phyloP scores from a whole-genome alignment of 2,329 filamentous ascomycete genomes.

The Bisporella sp. region DNA sequence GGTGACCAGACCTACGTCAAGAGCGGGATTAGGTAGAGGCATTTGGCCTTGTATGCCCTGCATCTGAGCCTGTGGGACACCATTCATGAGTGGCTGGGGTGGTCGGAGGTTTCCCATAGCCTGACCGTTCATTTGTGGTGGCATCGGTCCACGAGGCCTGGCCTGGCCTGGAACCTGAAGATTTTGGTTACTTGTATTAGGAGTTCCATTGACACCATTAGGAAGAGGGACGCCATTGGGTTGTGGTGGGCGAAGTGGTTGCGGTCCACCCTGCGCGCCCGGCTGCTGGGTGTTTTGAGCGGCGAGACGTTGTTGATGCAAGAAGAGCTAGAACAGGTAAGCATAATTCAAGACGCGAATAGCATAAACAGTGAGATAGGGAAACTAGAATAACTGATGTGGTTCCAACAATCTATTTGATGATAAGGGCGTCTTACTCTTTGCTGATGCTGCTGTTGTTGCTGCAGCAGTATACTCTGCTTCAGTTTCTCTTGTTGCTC shows the following conservation, averaged over 20 bases:
- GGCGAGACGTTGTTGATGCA: background rate
- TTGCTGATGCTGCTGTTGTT: slow-evolving; percentile 37
- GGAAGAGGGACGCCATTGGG: slow-evolving; percentile 11
- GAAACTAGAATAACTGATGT: background rate
- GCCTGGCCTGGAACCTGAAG: slow-evolving; percentile 23
- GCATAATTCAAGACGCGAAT: background rate
- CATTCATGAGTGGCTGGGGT: slow-evolving; percentile 49
- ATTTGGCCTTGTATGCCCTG: slow-evolving; percentile 51
- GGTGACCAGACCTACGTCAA: slow-evolving; percentile 50
- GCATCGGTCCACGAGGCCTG: slow-evolving; percentile 18
- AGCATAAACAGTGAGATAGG: background rate
- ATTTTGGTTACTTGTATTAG: slow-evolving; percentile 15
- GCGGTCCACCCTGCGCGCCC: slow-evolving; percentile 2
- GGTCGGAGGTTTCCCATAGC: slow-evolving; percentile 23
- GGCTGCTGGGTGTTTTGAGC: slow-evolving; percentile 13
- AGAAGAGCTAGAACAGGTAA: too few relatives aligned
- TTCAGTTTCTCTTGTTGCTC: slow-evolving; percentile 70
- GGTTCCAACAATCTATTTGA: too few relatives aligned
- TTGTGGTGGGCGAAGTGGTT: slow-evolving; percentile 1
- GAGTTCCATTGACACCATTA: slow-evolving; percentile 17
- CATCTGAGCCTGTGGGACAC: slow-evolving; percentile 64
- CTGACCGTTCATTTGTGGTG: slow-evolving; percentile 22
- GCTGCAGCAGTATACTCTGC: slow-evolving; percentile 43
- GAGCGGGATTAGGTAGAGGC: slow-evolving; percentile 40
- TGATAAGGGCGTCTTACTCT: slow-evolving; percentile 38